Evolutionary conservation across 352 stramenopile species (phyloP), one percentile per base, ranked within the genome.

Genomic region (Phytopythium mirpurense): DNA sequence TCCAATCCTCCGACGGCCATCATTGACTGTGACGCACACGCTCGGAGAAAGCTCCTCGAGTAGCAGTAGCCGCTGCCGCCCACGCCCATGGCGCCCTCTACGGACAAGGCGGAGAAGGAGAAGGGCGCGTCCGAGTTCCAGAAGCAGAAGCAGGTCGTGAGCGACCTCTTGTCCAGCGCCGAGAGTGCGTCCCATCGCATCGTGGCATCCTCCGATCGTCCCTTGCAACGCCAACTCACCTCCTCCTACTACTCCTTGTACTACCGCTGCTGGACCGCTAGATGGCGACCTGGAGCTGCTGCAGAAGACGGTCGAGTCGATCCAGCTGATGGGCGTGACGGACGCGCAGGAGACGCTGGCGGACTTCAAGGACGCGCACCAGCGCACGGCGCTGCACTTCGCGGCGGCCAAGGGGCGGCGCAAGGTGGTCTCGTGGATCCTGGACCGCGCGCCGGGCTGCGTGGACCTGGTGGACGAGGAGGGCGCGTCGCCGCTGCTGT

Each of bases 291-390:
- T 93, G 50, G 68, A 83, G 52, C 56, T 74, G 37, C 57, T 93
- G 35, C 52, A 88, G 63, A 86, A 77, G 59, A 83, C 75, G n/a
- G 56, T 87, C 31, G 62, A 78, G 55, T 53, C 58, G 15, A 69
- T 90, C 57, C 67, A 86, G 45, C 64, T 73, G 41, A 81, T 85
- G 65, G 75, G 78, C 51, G 70, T 74, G 48, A 72, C 71, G 45
- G 77, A 80, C 54, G 54, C 70, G n/a, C 79, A 79, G 59, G 67
- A 72, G 42, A 70, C 80, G 46, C 64, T 93, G 24, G 74, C 54
- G 59, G 78, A 84, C 46, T 93, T 88, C 63, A 89, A 88, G 56
- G 82, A 93, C 63, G 82, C 75, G 41, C 76, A 93, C 63, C 86
- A 90, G 66, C 82, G 82, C 62, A 82, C 71, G 59, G 75, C 79